Percentiles rank a stretch among this genome's conserved stretches.
Evolutionary conservation across 1,139 yeast species (phyloP).

Genomic region (Debaryomyces sp.): DNA sequence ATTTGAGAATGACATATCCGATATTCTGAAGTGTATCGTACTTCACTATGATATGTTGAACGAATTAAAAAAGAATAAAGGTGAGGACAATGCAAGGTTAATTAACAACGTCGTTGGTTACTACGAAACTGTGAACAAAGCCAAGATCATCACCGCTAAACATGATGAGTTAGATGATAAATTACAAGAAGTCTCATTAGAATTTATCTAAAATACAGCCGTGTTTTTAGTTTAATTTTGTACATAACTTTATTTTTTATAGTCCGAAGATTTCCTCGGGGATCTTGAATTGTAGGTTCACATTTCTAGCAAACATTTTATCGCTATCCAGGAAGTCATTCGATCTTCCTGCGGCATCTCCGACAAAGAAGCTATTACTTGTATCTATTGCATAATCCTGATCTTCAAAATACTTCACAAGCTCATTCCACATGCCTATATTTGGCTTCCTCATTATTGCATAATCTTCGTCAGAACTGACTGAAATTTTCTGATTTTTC

Average conservation of each 20-base stretch:
- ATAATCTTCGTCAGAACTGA: slow-evolving; percentile 38
- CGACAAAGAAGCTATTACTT: slow-evolving; percentile 68
- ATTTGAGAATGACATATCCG: slow-evolving; percentile 59
- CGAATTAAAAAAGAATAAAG: slow-evolving; percentile 25
- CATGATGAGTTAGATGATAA: slow-evolving; percentile 28
- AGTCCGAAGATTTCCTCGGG: slow-evolving; percentile 66
- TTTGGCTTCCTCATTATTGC: slow-evolving; percentile 69
- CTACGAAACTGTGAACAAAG: slow-evolving; percentile 60
- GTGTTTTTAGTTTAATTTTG: background rate
- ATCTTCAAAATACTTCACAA: slow-evolving; percentile 39
- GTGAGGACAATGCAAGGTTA: slow-evolving; percentile 32
- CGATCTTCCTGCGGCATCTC: slow-evolving; percentile 92
- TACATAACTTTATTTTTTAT: background rate
- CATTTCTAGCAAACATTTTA: slow-evolving; percentile 59
- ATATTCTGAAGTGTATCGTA: slow-evolving; percentile 44
- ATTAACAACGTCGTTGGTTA: slow-evolving; percentile 54
- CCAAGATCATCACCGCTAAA: slow-evolving; percentile 23
- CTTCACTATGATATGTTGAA: slow-evolving; percentile 31
- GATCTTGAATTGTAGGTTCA: slow-evolving; percentile 55
- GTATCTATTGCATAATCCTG: slow-evolving; percentile 30
- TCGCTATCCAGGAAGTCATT: slow-evolving; percentile 83
- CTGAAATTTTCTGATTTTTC: slow-evolving; percentile 18
- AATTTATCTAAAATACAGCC: slow-evolving; percentile 19
- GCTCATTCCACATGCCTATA: slow-evolving; percentile 67
- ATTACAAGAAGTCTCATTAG: slow-evolving; percentile 26